A percentile compares a stretch with the other conserved stretches of the same genome.
phyloP scores from a whole-genome alignment of 352 stramenopile genomes.

The Globisporangium carolinianum region DNA sequence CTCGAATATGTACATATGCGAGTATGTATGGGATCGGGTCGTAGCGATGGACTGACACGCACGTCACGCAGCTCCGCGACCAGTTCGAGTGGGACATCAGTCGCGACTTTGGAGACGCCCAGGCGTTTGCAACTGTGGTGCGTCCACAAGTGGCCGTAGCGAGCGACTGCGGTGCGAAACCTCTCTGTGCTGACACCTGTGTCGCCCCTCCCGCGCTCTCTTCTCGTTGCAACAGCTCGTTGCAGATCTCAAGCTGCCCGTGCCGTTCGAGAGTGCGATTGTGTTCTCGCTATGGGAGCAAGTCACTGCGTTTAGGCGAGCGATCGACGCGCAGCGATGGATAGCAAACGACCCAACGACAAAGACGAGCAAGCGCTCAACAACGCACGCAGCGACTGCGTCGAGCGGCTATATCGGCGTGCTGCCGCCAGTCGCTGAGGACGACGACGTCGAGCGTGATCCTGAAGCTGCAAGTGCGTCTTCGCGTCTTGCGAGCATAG shows the following conservation, averaged over 20 bases:
- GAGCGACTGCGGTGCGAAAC: too few species aligned
- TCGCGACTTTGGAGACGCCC: slow-evolving; percentile 33
- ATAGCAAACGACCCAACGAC: slow-evolving; percentile 39
- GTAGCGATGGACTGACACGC: neutral
- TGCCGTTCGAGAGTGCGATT: slow-evolving; percentile 49
- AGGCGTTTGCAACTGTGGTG: slow-evolving; percentile 46
- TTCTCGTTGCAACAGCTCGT: slow-evolving; percentile 22
- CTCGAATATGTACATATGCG: neutral
- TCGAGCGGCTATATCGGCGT: slow-evolving; percentile 39
- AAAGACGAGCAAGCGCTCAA: neutral
- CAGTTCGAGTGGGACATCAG: slow-evolving; percentile 80
- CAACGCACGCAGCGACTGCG: slow-evolving; percentile 14
- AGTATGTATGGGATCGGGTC: neutral
- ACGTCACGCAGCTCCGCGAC: slow-evolving; percentile 41
- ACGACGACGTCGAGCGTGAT: slow-evolving; percentile 40
- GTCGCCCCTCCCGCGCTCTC: neutral
- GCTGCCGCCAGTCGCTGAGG: slow-evolving; percentile 28
- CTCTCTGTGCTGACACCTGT: neutral
- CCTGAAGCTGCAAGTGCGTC: slow-evolving; percentile 30
- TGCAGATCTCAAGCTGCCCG: slow-evolving; percentile 47
- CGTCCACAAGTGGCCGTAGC: neutral
- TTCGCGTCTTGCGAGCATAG: neutral
- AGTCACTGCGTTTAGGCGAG: slow-evolving; percentile 53
- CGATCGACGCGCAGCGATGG: slow-evolving; percentile 42
- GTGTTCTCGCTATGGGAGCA: slow-evolving; percentile 73